These are phyloP conservation scores for Rhizopus delemar DNA, from an alignment of 371 early-diverging fungal genomes.

Conservation along the genomic window DNA sequence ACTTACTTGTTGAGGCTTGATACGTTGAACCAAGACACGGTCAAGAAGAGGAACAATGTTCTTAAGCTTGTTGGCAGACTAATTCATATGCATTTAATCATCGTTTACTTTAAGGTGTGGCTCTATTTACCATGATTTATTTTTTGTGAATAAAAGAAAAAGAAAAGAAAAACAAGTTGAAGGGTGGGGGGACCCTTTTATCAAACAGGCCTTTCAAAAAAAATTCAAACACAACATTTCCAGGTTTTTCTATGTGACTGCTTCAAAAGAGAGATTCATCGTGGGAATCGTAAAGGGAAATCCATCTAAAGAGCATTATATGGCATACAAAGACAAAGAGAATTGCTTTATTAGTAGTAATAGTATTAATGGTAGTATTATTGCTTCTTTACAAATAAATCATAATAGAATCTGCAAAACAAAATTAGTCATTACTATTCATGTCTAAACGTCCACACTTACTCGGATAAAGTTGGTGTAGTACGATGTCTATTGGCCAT, in stretches of 20 bases:
- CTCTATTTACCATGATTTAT: slow-evolving; percentile 7
- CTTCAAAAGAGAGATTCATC: neutral
- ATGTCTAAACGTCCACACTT: neutral
- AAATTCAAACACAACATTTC: slow-evolving; percentile 9
- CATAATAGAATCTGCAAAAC: slow-evolving; percentile 10
- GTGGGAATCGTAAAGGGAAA: neutral
- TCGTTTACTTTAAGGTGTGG: neutral
- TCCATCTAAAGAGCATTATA: too few relatives aligned
- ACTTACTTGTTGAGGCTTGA: slow-evolving; percentile 91
- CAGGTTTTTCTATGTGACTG: slow-evolving; percentile 8
- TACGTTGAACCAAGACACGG: slow-evolving; percentile 94
- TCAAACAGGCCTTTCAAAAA: slow-evolving; percentile 2
- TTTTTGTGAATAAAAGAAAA: neutral
- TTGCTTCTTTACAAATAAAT: slow-evolving; percentile 5
- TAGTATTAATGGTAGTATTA: too few relatives aligned
- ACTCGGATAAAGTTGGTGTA: slow-evolving; percentile 55
- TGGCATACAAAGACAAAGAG: too few relatives aligned
- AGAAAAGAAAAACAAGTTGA: slow-evolving; percentile 3
- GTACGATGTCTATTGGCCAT: slow-evolving; percentile 53
- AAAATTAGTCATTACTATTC: too few relatives aligned
- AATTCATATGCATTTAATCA: slow-evolving; percentile 20
- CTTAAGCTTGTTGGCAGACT: slow-evolving; percentile 56
- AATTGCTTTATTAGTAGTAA: too few relatives aligned
- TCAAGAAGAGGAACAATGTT: slow-evolving; percentile 78
- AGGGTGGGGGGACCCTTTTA: neutral